Evolutionary conservation across 208 protist genomes (phyloP).

Genomic region (Trypanosoma rangeli): DNA sequence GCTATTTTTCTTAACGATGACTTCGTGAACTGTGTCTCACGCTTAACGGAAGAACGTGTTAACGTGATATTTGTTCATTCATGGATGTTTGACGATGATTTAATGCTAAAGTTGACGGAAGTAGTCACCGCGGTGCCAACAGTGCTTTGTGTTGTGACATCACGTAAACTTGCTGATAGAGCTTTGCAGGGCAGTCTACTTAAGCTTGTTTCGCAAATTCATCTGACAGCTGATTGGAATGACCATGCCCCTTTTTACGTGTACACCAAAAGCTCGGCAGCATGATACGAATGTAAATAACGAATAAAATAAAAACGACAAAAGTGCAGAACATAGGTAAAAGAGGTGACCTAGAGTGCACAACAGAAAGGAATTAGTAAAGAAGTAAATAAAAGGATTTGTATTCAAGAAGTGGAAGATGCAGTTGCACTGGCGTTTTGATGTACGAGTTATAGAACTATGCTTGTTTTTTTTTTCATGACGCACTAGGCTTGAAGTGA

Average conservation of each 20-base stretch:
- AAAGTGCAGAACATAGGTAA: conserved; percentile 11
- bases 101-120: conserved; percentile 64
- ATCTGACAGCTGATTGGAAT: conserved; percentile 78
- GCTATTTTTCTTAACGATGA: conserved; percentile 72
- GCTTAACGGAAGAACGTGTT: conserved; percentile 52
- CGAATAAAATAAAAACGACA: conserved; percentile 7
- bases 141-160: conserved; percentile 74
- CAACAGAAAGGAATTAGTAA: conserved; percentile 5
- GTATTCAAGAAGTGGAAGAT: too few species aligned
- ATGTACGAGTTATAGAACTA: too few species aligned
- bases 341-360: neutral
- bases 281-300: conserved; percentile 8
- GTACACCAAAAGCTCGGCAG: conserved; percentile 31
- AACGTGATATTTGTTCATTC: conserved; percentile 81
- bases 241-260: conserved; percentile 80
- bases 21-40: conserved; percentile 49
- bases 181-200: conserved; percentile 34
- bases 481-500: too few species aligned
- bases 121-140: conserved; percentile 57
- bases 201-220: conserved; percentile 42
- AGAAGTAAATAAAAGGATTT: neutral
- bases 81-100: conserved; percentile 83
- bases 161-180: conserved; percentile 60
- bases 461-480: too few species aligned
- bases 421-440: too few species aligned